Evolutionary conservation across 2,329 filamentous ascomycete genomes (phyloP), one percentile per base, ranked within the genome.

Genomic region (Cordyceps fumosorosea): DNA sequence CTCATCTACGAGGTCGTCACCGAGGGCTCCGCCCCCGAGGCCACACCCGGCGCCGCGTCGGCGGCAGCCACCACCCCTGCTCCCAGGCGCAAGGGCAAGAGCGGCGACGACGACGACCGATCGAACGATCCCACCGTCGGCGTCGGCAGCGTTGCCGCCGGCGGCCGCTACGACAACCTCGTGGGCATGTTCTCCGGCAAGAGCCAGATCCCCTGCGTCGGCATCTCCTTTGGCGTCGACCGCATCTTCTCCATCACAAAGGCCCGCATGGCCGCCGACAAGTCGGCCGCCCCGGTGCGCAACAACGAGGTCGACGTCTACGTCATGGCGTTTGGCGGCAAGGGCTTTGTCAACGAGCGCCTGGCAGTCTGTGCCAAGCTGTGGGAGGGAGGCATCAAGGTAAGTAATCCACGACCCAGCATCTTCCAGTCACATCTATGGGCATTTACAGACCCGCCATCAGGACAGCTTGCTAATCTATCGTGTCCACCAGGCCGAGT

Each of bases 241-340:
- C 88, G 93, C 68, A 97, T 98, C 71, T 96, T 96, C 78, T 91
- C 89, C 68, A 93, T 97, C 71, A 91, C 89, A 66, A 93, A 96
- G 75, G 88, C 90, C 14, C 83, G 87, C 55, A 82, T 91, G 73
- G 85, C 84, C 65, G 84, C 82, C 62, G 84, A 85, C 63, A 81
- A 83, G 69, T 82, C 78, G 60, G 75, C 76, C 34, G 77, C 65
- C 1, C 58, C 63, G 3, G 61, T 86, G 58, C 80, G 89, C 65
- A 81, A 82, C 66, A 91, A 88, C 70, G 89, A 95, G 68, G 88
- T 93, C 3, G 93, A 98, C 71, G 92, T 93, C 52, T 97, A 87
- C 75, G 89, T 98, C 70, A 98, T 98, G 92, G 92, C 92, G 0
- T 92, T 97, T 71, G 93, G 91, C 60, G 89, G 90, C 59, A 93